Percentiles rank a stretch among this genome's conserved stretches.
Evolutionary conservation across 805 yeast species (phyloP).

Genomic region (Nakazawaea holstii): DNA sequence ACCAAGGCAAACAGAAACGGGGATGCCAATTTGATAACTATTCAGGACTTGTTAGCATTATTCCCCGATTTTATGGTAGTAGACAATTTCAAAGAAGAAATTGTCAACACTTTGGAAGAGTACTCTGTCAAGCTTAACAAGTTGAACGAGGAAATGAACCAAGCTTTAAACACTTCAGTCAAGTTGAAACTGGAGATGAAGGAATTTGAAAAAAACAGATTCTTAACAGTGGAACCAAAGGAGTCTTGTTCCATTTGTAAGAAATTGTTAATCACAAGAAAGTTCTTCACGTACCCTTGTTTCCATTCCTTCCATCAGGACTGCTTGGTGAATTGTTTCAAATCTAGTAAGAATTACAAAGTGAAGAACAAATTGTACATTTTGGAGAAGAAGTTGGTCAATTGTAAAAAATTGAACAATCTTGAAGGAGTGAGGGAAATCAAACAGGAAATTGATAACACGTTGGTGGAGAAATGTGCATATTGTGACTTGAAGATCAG

Average conservation of each 20-base stretch:
- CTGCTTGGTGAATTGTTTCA: slow-evolving; percentile 63
- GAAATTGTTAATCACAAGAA: slow-evolving; percentile 64
- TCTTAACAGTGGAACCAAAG: slow-evolving; percentile 73
- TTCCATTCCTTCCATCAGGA: slow-evolving; percentile 86
- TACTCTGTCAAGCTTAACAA: slow-evolving; percentile 63
- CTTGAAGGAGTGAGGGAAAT: slow-evolving; percentile 21
- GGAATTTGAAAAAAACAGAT: slow-evolving; percentile 41
- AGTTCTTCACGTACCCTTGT: slow-evolving; percentile 82
- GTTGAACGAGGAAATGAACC: slow-evolving; percentile 69
- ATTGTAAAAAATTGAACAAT: slow-evolving; percentile 7
- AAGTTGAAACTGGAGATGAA: slow-evolving; percentile 58
- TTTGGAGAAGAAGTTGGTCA: slow-evolving; percentile 38
- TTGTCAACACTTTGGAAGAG: slow-evolving; percentile 70
- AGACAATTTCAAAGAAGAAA: slow-evolving; percentile 78
- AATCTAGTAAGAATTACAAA: slow-evolving; percentile 60
- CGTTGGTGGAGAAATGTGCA: slow-evolving; percentile 62
- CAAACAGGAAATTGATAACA: slow-evolving; percentile 47
- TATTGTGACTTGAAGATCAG: slow-evolving; percentile 72
- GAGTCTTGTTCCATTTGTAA: slow-evolving; percentile 74
- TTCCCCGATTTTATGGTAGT: slow-evolving; percentile 82
- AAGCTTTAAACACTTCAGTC: slow-evolving; percentile 54
- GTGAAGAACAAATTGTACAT: slow-evolving; percentile 58
- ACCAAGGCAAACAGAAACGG: slow-evolving; percentile 33
- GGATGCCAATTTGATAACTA: slow-evolving; percentile 34
- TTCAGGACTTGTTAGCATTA: slow-evolving; percentile 78